Evolutionary conservation across 108 stramenopile genomes (phyloP), one percentile per base, ranked within the genome.

Genomic region (Pseudonitzschia pungens): DNA sequence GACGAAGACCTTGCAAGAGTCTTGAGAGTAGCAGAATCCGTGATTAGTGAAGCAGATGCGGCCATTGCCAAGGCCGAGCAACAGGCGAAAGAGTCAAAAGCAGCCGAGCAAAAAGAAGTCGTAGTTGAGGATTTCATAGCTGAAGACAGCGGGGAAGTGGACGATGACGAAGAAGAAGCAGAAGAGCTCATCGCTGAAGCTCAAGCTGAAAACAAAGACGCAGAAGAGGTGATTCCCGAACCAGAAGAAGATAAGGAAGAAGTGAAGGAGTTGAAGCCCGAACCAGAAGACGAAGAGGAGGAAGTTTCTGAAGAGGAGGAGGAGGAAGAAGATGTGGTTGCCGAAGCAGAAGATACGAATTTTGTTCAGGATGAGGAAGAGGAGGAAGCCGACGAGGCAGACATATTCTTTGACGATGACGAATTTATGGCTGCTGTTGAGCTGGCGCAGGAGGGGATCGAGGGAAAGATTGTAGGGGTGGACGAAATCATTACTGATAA

Each of bases 371-470:
- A 76, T 24, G 69, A 54, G 26, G 54, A 58, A 41, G 72, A 73
- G 40, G 48, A 48, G 0, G 72, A 60, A 28, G 68, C 41, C 3
- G 72, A 67, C 14, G 68, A 72, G 28, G 72, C 73, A 14, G 72
- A 69, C 14, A 27, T 75, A 18, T 40, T 62, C n/a, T 62, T 62
- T 33, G 67, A 62, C 50, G 78, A 84, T 26, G 78, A 84, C 24
- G 78, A 84, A 31, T 84, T 78, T 72, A 51, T 65, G 50, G 78
- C 72, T 52, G 75, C 83, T 43, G 68, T 84, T 26, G 71, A 71
- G 29, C 31, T 74, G 31, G 83, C 83, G 2, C 76, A 82, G 28
- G 44, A 82, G 44, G 77, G 77, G 4, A 67, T 77, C 1, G 81
- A 77, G 43, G 81, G 76, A 22, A 82, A 67, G 29, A 74, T 82